A percentile compares a stretch with the other conserved stretches of the same genome.
These are phyloP conservation scores for Aspergillaceae sp. DNA, from an alignment of 2,329 filamentous ascomycete species.

Conservation along the genomic window DNA sequence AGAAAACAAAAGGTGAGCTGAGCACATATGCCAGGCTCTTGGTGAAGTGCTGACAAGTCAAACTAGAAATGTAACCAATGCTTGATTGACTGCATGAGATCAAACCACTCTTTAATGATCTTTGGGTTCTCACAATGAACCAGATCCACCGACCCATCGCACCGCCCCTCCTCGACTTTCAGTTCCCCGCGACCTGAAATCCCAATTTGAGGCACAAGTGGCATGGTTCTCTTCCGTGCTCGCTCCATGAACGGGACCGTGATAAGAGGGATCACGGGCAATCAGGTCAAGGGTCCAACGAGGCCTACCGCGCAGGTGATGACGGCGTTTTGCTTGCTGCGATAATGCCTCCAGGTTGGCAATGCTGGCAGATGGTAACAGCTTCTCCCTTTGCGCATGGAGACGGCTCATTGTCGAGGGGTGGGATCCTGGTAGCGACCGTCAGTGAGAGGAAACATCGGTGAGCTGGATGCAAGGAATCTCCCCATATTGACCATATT, in stretches of 20 bases:
- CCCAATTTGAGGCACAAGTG: background rate
- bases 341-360: background rate
- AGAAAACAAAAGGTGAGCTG: too few species aligned
- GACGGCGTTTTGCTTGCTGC: background rate
- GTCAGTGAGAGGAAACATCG: background rate
- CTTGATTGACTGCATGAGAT: too few species aligned
- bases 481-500: background rate
- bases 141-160: background rate
- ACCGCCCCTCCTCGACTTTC: background rate
- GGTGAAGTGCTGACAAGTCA: too few species aligned
- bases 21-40: too few species aligned
- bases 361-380: background rate
- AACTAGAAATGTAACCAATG: too few species aligned
- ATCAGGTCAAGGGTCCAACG: background rate
- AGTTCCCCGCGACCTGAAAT: background rate
- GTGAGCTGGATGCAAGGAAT: background rate
- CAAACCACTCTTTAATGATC: too few species aligned
- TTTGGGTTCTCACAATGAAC: background rate
- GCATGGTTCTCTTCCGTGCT: background rate
- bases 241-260: background rate
- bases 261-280: background rate
- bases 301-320: background rate
- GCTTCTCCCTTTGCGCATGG: background rate
- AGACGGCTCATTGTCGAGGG: background rate
- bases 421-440: background rate